Evolutionary conservation across 192 early-diverging fungal genomes (phyloP), one percentile per base, ranked within the genome.

Genomic region (Allomyces javanicus): DNA sequence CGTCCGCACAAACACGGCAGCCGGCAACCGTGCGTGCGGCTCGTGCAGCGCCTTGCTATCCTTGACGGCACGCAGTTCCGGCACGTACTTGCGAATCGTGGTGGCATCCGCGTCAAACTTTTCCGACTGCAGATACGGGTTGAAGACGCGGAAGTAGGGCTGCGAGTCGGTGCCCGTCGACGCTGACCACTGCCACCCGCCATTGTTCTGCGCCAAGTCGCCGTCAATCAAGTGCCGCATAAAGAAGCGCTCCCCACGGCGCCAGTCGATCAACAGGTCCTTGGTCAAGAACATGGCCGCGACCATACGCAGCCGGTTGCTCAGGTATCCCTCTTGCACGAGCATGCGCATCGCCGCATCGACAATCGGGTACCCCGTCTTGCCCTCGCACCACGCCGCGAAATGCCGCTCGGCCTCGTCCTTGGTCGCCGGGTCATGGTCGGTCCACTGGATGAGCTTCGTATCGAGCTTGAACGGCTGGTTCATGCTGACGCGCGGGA

Each of bases 331-430:
- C 12, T 72, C 76, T 10, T 66, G 67, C 10, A 75, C 74, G 33
- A 88, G 69, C 66, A 86, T 77, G 17, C 84, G 70, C 85, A 88
- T 88, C 27, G 75, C 82, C 44, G 85, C 82, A 72, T 86, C 82
- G 9, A 84, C 80, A 65, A 86, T 77, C 1, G 82, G 82, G 69
- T 76, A 85, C 44, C 87, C 84, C 0, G 84, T 88, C 68, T 71
- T 73, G 7, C 87, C 87, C 64, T 78, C 72, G 25, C 81, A 78
- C 87, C 87, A 88, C 43, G 72, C 66, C 2, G 71, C 21, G 45
- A 83, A 82, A n/a, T 58, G 21, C 50, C 50, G 50, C 50, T 58
- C 17, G 9, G 33, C 33, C 33, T 40, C 33, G 33, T 40, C 33
- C 33, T 40, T 40, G 33, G 33, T 40, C 67, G 62, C 67, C 63